Base-by-base conservation (phyloP, 192 early-diverging fungal species). In the Coemansia sp. region DNA sequence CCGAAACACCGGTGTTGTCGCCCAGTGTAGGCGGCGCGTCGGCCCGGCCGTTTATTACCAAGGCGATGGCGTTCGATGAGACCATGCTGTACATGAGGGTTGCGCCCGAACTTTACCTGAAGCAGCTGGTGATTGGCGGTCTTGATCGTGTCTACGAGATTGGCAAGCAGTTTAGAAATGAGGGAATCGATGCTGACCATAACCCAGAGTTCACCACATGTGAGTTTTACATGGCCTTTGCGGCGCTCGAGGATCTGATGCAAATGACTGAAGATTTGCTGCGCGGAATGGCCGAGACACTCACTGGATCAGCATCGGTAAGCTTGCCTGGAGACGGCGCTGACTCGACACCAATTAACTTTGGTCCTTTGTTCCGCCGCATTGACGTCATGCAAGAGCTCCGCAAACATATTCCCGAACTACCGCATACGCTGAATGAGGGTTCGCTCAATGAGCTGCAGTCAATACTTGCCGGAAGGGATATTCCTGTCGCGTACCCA, bases 131-230 rank as follows among this genome's bases (percentile, higher is more conserved):
- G 17, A 86, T 95, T 62, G 93, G 92, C 21, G 93, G 93, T 2
- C 62, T 91, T 4, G 91, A 93, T 47, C 84, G 87, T 22, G 92
- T 95, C 11, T 95, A 86, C 69, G 93, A 95, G 73, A 85, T 95
- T 62, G 93, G 93, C 24, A 91, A 92, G 66, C 92, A 93, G 69
- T 95, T 95, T 69, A 84, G 93, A 19, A 95, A 95, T 63, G 93
- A 95, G 79, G 92, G 90, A 15, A 87, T 95, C 37, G 93, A 95
- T 72, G 86, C 87, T 17, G 87, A 89, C 55, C 93, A 95, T 66
- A 93, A 92, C 63, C 93, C 93, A 21, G 93, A 94, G 70, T 95
- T 95, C 62, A 92, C 92, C 24, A 94, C 92, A 4, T 92, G 91
- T 60, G 93, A 95, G 67, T 89, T 93, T 63, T 95, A 95, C 71